phyloP scores from a whole-genome alignment of 768 basidiomycete genomes.

The Lyophyllum shimeji region DNA sequence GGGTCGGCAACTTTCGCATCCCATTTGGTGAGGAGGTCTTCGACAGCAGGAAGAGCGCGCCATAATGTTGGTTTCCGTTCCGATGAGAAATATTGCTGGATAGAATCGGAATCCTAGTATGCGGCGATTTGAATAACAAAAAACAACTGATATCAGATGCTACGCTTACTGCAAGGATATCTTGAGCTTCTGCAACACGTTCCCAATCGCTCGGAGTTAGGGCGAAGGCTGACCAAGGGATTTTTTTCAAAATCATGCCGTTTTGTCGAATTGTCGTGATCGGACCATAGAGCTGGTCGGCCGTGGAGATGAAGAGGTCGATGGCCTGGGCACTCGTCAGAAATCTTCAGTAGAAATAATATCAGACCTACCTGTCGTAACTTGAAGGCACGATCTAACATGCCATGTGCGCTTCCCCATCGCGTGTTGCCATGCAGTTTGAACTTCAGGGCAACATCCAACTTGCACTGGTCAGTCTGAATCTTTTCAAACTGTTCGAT shows the following conservation, averaged over 20 bases:
- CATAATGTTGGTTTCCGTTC: conserved; percentile 21
- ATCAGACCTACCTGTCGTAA: not conserved
- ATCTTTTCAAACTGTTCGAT: conserved; percentile 22
- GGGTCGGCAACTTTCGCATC: conserved; percentile 2
- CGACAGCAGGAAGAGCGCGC: conserved; percentile 21
- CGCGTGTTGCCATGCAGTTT: not conserved
- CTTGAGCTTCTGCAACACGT: not conserved
- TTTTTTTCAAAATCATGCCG: not conserved
- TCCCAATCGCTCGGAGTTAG: not conserved
- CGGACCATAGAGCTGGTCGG: not conserved
- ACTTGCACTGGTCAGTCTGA: conserved; percentile 14
- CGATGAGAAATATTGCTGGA: conserved; percentile 23
- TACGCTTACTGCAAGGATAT: not conserved
- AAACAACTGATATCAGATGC: not conserved
- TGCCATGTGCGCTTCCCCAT: not conserved
- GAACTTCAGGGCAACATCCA: conserved; percentile 14
- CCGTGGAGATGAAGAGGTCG: not conserved
- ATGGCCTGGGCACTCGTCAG: not conserved
- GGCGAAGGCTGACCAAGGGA: not conserved
- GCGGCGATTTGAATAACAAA: not conserved
- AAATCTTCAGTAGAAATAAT: not conserved
- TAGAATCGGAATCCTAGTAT: conserved; percentile 21
- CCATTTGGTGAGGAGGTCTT: conserved; percentile 18
- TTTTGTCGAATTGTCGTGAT: not conserved
- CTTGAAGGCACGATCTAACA: not conserved